Conservation (phyloP, 140 eudicot genomes). For the Oenanthe javanica region DNA sequence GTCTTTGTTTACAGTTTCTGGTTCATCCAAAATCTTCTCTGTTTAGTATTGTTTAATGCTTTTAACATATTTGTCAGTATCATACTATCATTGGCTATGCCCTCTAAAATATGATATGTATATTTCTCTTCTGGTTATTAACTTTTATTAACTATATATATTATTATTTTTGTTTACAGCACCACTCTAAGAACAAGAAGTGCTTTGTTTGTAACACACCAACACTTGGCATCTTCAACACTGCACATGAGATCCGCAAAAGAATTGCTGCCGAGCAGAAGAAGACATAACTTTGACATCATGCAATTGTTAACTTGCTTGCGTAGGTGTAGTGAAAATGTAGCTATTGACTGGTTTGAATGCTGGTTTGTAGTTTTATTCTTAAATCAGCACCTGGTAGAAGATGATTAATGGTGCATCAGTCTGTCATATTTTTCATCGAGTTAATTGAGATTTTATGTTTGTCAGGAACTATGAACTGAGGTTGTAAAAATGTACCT, state of each 20-base stretch:
- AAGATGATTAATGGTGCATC: not conserved
- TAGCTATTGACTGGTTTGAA: not conserved
- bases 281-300: conserved; percentile 22
- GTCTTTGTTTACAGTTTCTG: too few relatives aligned
- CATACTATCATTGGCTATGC: not conserved
- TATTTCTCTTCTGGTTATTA: not conserved
- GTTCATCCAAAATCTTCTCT: not conserved
- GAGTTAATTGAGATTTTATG: not conserved
- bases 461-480: too few relatives aligned
- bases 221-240: conserved; percentile 78
- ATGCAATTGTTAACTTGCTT: not conserved
- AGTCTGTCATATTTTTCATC: not conserved
- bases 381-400: not conserved
- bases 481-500: too few relatives aligned
- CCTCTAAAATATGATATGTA: not conserved
- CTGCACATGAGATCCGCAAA: conserved; percentile 79
- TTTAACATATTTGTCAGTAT: conserved; percentile 2
- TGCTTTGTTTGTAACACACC: conserved; percentile 91
- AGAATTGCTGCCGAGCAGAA: conserved; percentile 46
- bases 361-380: not conserved
- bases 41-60: not conserved
- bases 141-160: not conserved
- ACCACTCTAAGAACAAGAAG: conserved; percentile 74
- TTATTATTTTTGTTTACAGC: conserved; percentile 34
- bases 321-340: not conserved